Evolutionary conservation across 345 rosid species (phyloP).

Genomic region (Dimocarpus longan): DNA sequence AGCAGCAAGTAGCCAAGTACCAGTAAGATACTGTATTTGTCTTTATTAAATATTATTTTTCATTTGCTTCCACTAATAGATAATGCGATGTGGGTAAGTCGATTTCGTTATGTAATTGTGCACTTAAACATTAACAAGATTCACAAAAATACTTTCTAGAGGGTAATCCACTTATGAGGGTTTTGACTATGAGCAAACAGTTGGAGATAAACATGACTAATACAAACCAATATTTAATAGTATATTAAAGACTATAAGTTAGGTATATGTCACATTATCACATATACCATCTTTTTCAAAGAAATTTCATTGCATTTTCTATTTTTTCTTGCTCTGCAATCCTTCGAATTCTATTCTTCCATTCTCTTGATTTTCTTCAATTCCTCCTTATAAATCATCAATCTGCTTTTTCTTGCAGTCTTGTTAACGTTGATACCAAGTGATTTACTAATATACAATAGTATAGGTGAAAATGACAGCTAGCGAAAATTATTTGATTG

Average conservation of each 20-base stretch:
- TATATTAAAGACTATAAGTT: background rate
- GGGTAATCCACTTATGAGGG: background rate
- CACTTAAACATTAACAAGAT: background rate
- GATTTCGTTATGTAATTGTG: background rate
- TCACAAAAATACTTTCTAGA: background rate
- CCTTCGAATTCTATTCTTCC: background rate
- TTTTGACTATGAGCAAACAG: slow-evolving; percentile 4
- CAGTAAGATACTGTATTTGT: no score
- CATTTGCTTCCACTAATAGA: background rate
- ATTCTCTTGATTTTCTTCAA: background rate
- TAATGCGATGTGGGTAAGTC: background rate
- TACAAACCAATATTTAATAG: background rate
- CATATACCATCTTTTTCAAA: background rate
- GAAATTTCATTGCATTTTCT: background rate
- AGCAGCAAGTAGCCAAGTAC: no score
- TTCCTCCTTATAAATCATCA: background rate
- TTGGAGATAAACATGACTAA: background rate
- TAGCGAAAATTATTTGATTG: no score
- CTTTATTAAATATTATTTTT: background rate
- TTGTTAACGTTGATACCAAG: background rate
- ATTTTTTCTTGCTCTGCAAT: background rate
- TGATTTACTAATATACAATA: no score
- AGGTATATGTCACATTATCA: slow-evolving; percentile 6
- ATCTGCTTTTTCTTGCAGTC: background rate
- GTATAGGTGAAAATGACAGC: background rate